Evolutionary conservation across 306 rosid species (phyloP).

Genomic region (Cucurbita maxima): DNA sequence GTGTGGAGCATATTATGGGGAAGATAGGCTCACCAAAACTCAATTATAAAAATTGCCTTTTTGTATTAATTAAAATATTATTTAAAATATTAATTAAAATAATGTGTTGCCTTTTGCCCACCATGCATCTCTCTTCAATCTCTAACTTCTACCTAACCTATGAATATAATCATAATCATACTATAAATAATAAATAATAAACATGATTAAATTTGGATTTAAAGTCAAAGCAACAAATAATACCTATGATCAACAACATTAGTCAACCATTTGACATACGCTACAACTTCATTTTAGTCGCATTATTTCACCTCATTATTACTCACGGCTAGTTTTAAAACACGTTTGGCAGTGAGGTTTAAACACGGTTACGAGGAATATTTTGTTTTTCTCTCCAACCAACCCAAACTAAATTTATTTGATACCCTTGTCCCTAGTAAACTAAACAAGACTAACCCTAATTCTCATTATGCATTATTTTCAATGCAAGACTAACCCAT

Average conservation of each 20-base stretch:
- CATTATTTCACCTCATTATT: no score
- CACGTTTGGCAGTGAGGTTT: no score
- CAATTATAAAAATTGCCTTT: constrained; percentile 2
- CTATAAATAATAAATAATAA: not conserved
- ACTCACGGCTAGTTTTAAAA: no score
- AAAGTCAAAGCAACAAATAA: constrained; percentile 4
- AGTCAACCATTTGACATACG: no score
- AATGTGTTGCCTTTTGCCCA: not conserved
- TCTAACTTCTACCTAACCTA: not conserved
- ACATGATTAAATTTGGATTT: not conserved
- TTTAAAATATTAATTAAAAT: not conserved
- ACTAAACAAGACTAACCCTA: no score
- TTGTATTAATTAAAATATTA: not conserved
- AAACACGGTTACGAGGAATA: no score
- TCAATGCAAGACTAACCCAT: no score
- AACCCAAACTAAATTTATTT: no score
- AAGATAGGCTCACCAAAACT: not conserved
- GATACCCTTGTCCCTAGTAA: no score
- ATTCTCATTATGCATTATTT: no score
- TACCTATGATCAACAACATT: not conserved
- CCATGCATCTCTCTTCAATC: not conserved
- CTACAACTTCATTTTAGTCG: no score
- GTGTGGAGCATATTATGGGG: constrained; percentile 2
- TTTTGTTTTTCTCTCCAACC: no score
- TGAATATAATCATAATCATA: not conserved